Conservation (phyloP, 441 rosid species). For the Croton laevigatus region DNA sequence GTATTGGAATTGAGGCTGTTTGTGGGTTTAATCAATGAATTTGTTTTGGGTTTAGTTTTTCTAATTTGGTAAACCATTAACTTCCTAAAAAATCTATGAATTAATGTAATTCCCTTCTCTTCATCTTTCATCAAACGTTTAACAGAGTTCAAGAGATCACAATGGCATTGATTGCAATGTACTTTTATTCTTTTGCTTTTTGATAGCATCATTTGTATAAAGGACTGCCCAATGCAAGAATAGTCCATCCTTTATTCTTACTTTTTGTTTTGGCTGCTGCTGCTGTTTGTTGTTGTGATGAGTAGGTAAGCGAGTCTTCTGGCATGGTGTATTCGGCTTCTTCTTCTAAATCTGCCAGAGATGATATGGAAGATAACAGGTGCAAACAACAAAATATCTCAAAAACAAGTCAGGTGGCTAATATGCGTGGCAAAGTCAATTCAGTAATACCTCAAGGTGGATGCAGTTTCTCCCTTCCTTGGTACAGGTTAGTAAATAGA, state of each 20-base stretch:
- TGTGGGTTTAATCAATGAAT: too few species aligned
- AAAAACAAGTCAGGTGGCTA: slow-evolving; percentile 24
- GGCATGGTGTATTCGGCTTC: slow-evolving; percentile 9
- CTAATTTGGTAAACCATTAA: too few species aligned
- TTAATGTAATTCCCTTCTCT: background rate
- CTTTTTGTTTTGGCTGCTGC: background rate
- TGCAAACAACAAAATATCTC: slow-evolving; percentile 23
- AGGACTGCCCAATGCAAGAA: background rate
- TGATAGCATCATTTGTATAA: too few species aligned
- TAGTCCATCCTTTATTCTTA: background rate
- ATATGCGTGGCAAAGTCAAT: slow-evolving; percentile 20
- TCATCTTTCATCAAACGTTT: background rate
- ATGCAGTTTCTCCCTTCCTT: slow-evolving; percentile 43
- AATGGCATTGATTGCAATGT: too few species aligned
- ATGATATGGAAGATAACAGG: slow-evolving; percentile 30
- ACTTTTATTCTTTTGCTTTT: background rate
- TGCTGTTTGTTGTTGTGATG: slow-evolving; percentile 14
- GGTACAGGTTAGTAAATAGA: slow-evolving; percentile 53
- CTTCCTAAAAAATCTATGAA: too few species aligned
- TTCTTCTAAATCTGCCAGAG: slow-evolving; percentile 25
- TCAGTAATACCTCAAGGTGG: slow-evolving; percentile 34
- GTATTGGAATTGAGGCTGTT: too few species aligned
- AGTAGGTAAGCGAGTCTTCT: slow-evolving; percentile 21
- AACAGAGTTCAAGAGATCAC: too few species aligned
- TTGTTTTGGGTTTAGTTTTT: too few species aligned